Percentiles rank a stretch among this genome's conserved stretches.
phyloP scores from a whole-genome alignment of 257 asterid species.

The Coffea eugenioides region DNA sequence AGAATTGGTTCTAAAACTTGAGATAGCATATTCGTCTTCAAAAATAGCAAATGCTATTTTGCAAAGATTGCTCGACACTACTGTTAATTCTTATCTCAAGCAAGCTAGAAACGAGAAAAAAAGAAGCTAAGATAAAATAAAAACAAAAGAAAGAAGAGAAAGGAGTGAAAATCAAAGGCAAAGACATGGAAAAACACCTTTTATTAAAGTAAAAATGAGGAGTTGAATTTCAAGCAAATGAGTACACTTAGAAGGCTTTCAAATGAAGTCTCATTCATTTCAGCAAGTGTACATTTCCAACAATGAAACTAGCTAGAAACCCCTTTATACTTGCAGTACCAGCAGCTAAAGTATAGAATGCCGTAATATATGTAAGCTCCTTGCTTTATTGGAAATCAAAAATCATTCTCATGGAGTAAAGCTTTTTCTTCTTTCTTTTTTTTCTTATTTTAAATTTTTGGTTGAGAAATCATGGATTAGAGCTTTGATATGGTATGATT shows the following conservation, averaged over 20 bases:
- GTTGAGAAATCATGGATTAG: constrained; percentile 2
- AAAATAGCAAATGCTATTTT: too few species aligned
- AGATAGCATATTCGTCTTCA: too few species aligned
- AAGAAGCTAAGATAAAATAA: too few species aligned
- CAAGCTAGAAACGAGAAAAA: too few species aligned
- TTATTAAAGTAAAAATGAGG: too few species aligned
- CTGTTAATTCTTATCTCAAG: too few species aligned
- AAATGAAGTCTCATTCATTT: background rate
- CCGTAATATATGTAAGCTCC: background rate
- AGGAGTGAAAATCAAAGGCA: too few species aligned
- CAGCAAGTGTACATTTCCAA: background rate
- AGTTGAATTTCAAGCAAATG: background rate
- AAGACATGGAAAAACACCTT: too few species aligned
- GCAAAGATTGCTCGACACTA: too few species aligned
- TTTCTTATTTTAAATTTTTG: too few species aligned
- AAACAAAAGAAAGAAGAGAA: too few species aligned
- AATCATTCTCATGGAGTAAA: constrained; percentile 14
- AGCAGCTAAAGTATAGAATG: background rate
- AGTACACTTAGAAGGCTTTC: background rate
- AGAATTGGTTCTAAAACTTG: too few species aligned
- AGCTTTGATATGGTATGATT: constrained; percentile 8
- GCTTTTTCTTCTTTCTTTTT: background rate
- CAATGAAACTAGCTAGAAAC: background rate
- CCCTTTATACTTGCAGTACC: background rate
- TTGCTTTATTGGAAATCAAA: background rate